Conservation (phyloP, 345 rosid species). For the Populus deltoides region DNA sequence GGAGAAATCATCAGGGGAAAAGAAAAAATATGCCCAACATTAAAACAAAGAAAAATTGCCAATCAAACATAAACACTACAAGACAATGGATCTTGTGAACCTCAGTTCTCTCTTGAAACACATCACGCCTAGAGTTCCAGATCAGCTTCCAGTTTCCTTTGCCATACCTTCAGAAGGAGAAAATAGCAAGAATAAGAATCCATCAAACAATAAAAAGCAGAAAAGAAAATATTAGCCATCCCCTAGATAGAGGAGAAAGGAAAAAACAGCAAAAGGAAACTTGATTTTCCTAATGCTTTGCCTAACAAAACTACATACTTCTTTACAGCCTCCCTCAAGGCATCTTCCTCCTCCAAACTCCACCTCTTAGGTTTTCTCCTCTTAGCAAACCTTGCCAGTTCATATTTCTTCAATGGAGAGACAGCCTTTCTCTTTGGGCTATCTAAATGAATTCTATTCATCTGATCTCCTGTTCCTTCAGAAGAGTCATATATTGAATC, state of each 20-base stretch:
- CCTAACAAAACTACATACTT: conserved; percentile 9
- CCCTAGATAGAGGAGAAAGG: too few species aligned
- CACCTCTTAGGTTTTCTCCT: conserved; percentile 42
- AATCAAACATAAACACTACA: neutral
- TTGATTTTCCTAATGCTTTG: neutral
- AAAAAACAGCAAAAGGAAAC: too few species aligned
- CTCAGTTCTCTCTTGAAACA: conserved; percentile 38
- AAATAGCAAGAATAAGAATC: neutral
- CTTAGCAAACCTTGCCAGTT: conserved; percentile 3
- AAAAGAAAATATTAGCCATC: neutral
- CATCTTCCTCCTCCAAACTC: conserved; percentile 55
- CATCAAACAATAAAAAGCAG: neutral
- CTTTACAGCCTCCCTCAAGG: conserved; percentile 42
- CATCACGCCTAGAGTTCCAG: conserved; percentile 17
- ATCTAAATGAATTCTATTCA: neutral
- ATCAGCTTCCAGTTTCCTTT: conserved; percentile 49
- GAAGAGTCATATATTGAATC: conserved; percentile 41
- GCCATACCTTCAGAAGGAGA: conserved; percentile 36
- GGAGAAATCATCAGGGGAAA: neutral
- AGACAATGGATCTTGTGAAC: conserved; percentile 21
- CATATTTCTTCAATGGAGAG: conserved; percentile 31
- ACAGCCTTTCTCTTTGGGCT: conserved; percentile 23
- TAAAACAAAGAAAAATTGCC: neutral
- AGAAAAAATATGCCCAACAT: neutral
- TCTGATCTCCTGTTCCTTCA: conserved; percentile 15